These are phyloP conservation scores for Styphnolobium japonicum DNA, from an alignment of 306 rosid genomes.

Conservation along the genomic window DNA sequence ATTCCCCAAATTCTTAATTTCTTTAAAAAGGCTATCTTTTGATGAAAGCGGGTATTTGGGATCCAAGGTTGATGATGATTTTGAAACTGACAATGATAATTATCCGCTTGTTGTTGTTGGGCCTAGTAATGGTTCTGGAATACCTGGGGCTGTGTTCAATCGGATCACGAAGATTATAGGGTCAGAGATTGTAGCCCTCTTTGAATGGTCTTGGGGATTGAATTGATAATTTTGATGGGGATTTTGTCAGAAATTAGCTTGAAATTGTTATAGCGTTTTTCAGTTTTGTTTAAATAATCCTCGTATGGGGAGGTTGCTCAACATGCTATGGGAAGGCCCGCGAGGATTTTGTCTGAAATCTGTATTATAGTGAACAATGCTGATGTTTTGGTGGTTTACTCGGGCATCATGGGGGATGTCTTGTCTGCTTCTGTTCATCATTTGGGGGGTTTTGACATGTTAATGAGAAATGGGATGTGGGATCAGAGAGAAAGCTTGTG, in stretches of 20 bases:
- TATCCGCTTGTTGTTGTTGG: slow-evolving; percentile 43
- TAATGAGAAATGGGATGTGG: slow-evolving; percentile 87
- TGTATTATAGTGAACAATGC: slow-evolving; percentile 82
- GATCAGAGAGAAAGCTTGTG: slow-evolving; percentile 83
- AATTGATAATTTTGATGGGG: slow-evolving; percentile 75
- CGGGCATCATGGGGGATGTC: slow-evolving; percentile 97
- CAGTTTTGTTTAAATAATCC: slow-evolving; percentile 63
- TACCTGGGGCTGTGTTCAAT: slow-evolving; percentile 91
- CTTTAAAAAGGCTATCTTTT: neutral
- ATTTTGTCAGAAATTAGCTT: slow-evolving; percentile 80
- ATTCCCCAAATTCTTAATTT: slow-evolving; percentile 16
- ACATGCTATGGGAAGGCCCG: slow-evolving; percentile 70
- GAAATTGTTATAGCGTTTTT: slow-evolving; percentile 64
- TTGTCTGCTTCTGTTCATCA: slow-evolving; percentile 91
- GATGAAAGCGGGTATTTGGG: slow-evolving; percentile 31
- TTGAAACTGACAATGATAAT: slow-evolving; percentile 38
- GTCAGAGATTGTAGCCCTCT: slow-evolving; percentile 93
- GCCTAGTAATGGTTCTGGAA: slow-evolving; percentile 40
- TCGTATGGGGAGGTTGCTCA: slow-evolving; percentile 92
- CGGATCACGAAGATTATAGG: slow-evolving; percentile 84
- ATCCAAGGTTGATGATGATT: slow-evolving; percentile 42
- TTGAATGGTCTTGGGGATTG: slow-evolving; percentile 63
- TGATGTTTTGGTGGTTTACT: slow-evolving; percentile 80
- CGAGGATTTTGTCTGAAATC: slow-evolving; percentile 69
- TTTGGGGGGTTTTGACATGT: slow-evolving; percentile 84